These are phyloP conservation scores for Leccinum pellstonianum DNA, from an alignment of 768 basidiomycete genomes.

Conservation along the genomic window DNA sequence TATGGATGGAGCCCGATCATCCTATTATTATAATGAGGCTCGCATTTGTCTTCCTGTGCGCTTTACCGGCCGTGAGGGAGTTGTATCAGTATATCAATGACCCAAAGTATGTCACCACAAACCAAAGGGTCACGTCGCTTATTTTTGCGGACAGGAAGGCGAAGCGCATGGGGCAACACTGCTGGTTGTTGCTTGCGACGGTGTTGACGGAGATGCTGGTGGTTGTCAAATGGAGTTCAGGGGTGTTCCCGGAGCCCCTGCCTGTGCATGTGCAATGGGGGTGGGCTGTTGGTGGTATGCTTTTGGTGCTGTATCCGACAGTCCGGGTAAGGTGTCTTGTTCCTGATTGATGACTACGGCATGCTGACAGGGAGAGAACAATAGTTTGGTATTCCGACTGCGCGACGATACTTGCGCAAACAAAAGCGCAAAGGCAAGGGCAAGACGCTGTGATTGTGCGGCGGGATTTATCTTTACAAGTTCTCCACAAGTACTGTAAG, in stretches of 20 bases:
- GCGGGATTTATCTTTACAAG: background rate
- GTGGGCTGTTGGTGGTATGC: slow-evolving; percentile 57
- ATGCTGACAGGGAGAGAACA: slow-evolving; percentile 10
- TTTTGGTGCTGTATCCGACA: slow-evolving; percentile 68
- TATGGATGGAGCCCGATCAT: slow-evolving; percentile 92
- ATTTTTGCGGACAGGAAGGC: slow-evolving; percentile 52
- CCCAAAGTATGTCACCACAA: slow-evolving; percentile 55
- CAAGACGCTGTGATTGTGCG: slow-evolving; percentile 31
- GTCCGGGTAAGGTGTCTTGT: slow-evolving; percentile 50
- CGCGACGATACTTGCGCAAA: slow-evolving; percentile 49
- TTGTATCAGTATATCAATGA: slow-evolving; percentile 81
- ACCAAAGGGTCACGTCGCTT: slow-evolving; percentile 3
- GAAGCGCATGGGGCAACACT: slow-evolving; percentile 88
- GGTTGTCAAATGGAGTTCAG: slow-evolving; percentile 80
- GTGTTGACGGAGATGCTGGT: slow-evolving; percentile 77
- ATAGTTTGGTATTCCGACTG: slow-evolving; percentile 66
- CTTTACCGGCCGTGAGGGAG: slow-evolving; percentile 83
- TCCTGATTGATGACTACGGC: background rate
- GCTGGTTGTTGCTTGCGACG: slow-evolving; percentile 85
- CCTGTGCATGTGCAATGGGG: slow-evolving; percentile 63
- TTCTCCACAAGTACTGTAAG: too few species aligned
- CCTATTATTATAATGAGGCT: slow-evolving; percentile 75
- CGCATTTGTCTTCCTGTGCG: slow-evolving; percentile 78
- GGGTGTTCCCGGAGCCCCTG: slow-evolving; percentile 62
- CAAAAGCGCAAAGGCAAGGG: slow-evolving; percentile 31